These are phyloP conservation scores for Ophiocordyceps camponoti-rufipedis DNA, from an alignment of 2,329 filamentous ascomycete species.

Conservation along the genomic window DNA sequence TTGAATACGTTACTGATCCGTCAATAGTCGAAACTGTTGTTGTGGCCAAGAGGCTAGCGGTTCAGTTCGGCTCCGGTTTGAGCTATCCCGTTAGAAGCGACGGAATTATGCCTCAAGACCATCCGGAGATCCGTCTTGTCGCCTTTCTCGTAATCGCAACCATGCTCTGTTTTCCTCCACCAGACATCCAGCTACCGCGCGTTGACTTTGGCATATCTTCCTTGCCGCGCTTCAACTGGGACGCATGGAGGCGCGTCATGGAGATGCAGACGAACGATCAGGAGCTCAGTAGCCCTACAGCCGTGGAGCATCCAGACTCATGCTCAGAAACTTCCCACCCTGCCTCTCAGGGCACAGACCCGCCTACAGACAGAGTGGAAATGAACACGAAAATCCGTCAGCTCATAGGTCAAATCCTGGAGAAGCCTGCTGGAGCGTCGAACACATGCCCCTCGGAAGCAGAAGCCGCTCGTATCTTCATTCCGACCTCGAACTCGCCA, in stretches of 20 bases:
- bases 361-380: no score
- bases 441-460: neutral
- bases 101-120: constrained; percentile 30
- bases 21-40: constrained; percentile 33
- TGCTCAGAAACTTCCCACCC: no score
- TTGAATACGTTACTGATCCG: constrained; percentile 8
- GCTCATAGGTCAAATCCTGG: constrained; percentile 7
- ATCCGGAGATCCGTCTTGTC: constrained; percentile 61
- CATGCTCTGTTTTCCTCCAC: constrained; percentile 66
- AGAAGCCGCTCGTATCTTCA: no score
- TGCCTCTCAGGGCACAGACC: no score
- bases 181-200: constrained; percentile 27
- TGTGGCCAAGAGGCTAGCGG: constrained; percentile 24
- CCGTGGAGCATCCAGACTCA: constrained; percentile 2
- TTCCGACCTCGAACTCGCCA: no score
- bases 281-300: constrained; percentile 30
- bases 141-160: constrained; percentile 54
- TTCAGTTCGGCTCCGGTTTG: constrained; percentile 29
- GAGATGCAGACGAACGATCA: constrained; percentile 40
- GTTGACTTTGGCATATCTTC: neutral
- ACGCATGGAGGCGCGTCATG: constrained; percentile 41
- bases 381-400: no score
- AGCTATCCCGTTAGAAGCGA: constrained; percentile 29
- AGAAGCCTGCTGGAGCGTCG: neutral
- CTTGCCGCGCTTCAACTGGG: constrained; percentile 44